These are phyloP conservation scores for Camelina hispida DNA, from an alignment of 345 rosid species.

Conservation along the genomic window DNA sequence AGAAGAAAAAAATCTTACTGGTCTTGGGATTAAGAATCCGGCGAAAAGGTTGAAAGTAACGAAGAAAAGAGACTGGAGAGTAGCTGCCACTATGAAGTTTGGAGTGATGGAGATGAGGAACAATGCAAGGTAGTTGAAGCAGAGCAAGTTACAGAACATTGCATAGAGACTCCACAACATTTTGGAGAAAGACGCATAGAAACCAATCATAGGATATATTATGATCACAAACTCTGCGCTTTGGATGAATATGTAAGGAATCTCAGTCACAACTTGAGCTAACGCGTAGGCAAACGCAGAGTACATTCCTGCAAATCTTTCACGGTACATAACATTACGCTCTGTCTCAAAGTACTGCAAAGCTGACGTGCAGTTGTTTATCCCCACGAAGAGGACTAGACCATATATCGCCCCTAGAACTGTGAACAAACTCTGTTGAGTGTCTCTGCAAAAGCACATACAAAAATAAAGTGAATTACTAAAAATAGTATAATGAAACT, in stretches of 20 bases:
- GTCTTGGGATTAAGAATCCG: conserved; percentile 68
- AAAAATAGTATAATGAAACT: background rate
- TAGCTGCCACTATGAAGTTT: conserved; percentile 61
- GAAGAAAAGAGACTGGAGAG: conserved; percentile 52
- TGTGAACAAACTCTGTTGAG: conserved; percentile 70
- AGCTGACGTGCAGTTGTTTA: conserved; percentile 68
- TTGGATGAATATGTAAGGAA: conserved; percentile 64
- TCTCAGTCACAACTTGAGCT: conserved; percentile 76
- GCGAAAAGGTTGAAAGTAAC: conserved; percentile 59
- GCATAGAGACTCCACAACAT: conserved; percentile 67
- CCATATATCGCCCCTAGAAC: conserved; percentile 59
- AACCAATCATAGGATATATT: conserved; percentile 78
- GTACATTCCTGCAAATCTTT: conserved; percentile 88
- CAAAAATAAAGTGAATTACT: background rate
- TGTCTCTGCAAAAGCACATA: conserved; percentile 49
- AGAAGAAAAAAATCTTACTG: conserved; percentile 54
- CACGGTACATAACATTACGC: conserved; percentile 70
- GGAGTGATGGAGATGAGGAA: conserved; percentile 69
- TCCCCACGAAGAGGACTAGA: conserved; percentile 61
- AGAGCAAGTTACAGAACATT: conserved; percentile 59
- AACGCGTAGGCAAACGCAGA: conserved; percentile 70
- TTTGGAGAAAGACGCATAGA: conserved; percentile 56
- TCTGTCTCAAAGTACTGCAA: conserved; percentile 62
- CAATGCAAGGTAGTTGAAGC: conserved; percentile 72
- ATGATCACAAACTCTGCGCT: conserved; percentile 49